Evolutionary conservation across 805 yeast genomes (phyloP).

Genomic region (Cyberlindnera samutprakarnensis): DNA sequence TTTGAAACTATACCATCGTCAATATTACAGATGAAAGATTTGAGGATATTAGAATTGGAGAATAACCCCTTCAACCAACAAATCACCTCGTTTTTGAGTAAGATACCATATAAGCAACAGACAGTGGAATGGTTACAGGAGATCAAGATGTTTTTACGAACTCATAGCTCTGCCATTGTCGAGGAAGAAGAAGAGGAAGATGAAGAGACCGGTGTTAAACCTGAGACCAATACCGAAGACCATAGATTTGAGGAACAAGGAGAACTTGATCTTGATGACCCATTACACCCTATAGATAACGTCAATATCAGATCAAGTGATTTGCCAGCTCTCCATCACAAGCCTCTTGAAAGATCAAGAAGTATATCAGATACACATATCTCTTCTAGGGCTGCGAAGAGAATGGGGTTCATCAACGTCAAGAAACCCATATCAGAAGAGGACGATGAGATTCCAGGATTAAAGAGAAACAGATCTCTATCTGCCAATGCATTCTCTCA

Average conservation of each 20-base stretch:
- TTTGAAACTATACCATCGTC: constrained; percentile 47
- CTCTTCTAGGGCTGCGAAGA: constrained; percentile 60
- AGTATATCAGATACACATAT: constrained; percentile 34
- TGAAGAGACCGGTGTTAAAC: too few relatives aligned
- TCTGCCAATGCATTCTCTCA: too few relatives aligned
- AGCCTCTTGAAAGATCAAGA: constrained; percentile 22
- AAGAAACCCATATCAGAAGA: constrained; percentile 28
- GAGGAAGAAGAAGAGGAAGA: too few relatives aligned
- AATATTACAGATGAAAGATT: constrained; percentile 41
- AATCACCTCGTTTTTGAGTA: constrained; percentile 30
- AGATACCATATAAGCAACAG: constrained; percentile 26
- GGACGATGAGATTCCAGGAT: constrained; percentile 15
- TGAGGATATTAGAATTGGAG: constrained; percentile 53
- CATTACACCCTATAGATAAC: too few relatives aligned
- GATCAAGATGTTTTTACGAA: constrained; percentile 8
- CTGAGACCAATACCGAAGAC: too few relatives aligned
- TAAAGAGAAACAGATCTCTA: constrained; percentile 18
- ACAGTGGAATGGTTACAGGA: constrained; percentile 36
- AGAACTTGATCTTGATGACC: too few relatives aligned
- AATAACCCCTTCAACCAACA: constrained; percentile 55
- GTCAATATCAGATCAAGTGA: too few relatives aligned
- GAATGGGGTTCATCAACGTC: constrained; percentile 63
- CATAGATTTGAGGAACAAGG: too few relatives aligned
- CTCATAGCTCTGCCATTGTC: constrained; percentile 2
- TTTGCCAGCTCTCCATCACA: too few relatives aligned